Evolutionary conservation across 2,329 filamentous ascomycete species (phyloP).

Genomic region (Cylindrodendrum hubeiense): DNA sequence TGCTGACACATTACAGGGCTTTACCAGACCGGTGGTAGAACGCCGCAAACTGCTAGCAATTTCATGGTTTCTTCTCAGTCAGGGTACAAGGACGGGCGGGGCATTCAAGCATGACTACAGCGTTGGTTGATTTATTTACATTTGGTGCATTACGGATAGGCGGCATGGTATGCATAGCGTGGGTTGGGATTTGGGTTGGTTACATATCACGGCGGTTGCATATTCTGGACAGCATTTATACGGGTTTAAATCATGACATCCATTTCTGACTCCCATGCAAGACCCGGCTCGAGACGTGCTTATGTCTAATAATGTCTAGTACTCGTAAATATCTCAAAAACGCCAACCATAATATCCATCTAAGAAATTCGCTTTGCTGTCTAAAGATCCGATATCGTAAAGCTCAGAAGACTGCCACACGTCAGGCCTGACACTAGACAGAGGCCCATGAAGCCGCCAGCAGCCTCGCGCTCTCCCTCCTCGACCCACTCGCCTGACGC

Average conservation of each 20-base stretch:
- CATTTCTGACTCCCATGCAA: conserved; percentile 8
- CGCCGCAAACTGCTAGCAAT: conserved; percentile 24
- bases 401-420: conserved; percentile 90
- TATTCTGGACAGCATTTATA: conserved; percentile 25
- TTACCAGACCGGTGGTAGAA: conserved; percentile 36
- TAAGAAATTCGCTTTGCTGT: conserved; percentile 27
- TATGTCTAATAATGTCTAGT: background rate
- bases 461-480: conserved; percentile 85
- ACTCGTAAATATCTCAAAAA: conserved; percentile 11
- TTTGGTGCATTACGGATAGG: conserved; percentile 35
- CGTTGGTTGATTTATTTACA: conserved; percentile 20
- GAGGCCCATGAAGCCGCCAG: conserved; percentile 93
- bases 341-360: conserved; percentile 12
- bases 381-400: conserved; percentile 71
- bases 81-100: conserved; percentile 10
- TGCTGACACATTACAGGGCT: conserved; percentile 42
- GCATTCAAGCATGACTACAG: conserved; percentile 13
- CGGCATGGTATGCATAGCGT: conserved; percentile 37
- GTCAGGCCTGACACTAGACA: conserved; percentile 88
- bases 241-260: conserved; percentile 3
- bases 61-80: conserved; percentile 29
- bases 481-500: conserved; percentile 85
- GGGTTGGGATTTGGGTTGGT: conserved; percentile 34
- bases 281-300: background rate
- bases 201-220: conserved; percentile 39